Conservation (phyloP, 73 alveolate species). For the Tetrahymena elliotti region DNA sequence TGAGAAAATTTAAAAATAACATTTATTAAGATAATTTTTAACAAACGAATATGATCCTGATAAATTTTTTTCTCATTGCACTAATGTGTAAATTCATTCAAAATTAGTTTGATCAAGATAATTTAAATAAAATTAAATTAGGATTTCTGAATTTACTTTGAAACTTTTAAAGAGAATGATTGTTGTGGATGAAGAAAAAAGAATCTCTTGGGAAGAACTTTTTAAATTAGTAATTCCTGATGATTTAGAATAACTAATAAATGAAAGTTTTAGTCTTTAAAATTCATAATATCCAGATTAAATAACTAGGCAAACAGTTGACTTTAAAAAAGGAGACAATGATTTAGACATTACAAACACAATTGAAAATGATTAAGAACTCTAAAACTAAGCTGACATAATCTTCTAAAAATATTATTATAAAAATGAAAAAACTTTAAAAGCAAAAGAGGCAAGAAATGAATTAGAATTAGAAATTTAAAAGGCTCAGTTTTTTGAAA, state of each 20-base stretch:
- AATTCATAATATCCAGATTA: background rate
- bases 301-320: constrained; percentile 12
- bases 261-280: background rate
- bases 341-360: background rate
- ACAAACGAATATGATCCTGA: constrained; percentile 25
- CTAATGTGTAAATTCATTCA: background rate
- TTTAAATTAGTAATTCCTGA: constrained; percentile 5
- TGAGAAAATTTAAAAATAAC: background rate
- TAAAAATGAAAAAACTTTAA: background rate
- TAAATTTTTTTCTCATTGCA: background rate
- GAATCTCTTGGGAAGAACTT: constrained; percentile 34
- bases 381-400: background rate
- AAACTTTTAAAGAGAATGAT: constrained; percentile 22
- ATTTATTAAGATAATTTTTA: background rate
- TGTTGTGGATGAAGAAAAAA: constrained; percentile 22
- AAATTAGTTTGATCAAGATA: too few species aligned
- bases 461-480: constrained; percentile 18
- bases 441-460: constrained; percentile 30
- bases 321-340: background rate
- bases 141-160: constrained; percentile 9
- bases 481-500: background rate
- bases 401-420: constrained; percentile 6
- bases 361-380: constrained; percentile 20
- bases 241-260: background rate
- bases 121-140: too few species aligned